These are phyloP conservation scores for Endoconidiophora polonica DNA, from an alignment of 2,329 filamentous ascomycete genomes.

Conservation along the genomic window DNA sequence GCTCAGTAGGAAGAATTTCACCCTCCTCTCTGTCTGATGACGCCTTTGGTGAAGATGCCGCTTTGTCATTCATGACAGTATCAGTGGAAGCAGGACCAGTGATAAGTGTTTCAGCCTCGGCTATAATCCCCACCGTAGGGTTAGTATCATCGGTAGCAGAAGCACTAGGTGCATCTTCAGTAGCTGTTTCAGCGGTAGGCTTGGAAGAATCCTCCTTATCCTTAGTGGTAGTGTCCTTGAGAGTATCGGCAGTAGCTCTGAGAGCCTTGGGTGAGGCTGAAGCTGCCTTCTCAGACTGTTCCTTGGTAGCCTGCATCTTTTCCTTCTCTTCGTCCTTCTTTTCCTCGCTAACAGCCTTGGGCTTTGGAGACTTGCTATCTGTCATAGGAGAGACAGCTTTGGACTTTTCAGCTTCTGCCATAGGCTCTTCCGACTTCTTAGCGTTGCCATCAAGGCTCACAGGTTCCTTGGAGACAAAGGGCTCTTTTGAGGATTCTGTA, in stretches of 20 bases:
- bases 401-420: background rate
- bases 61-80: background rate
- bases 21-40: too few relatives aligned
- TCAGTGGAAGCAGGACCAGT: background rate
- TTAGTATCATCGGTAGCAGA: background rate
- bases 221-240: too few relatives aligned
- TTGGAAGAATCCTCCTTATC: too few relatives aligned
- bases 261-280: background rate
- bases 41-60: too few relatives aligned
- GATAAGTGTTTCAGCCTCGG: background rate
- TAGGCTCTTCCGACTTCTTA: too few relatives aligned
- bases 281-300: too few relatives aligned
- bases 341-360: conserved; percentile 12
- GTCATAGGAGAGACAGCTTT: conserved; percentile 9
- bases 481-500: background rate
- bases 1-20: background rate
- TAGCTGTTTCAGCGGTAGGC: too few relatives aligned
- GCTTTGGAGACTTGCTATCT: conserved; percentile 14
- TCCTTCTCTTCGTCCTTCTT: conserved; percentile 1
- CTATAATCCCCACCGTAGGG: background rate
- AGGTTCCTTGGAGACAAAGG: conserved; percentile 9
- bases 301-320: conserved; percentile 12
- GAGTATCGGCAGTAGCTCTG: background rate
- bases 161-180: background rate
- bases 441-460: too few relatives aligned